Percentiles rank a stretch among this genome's conserved stretches.
Evolutionary conservation across 2,329 filamentous ascomycete species (phyloP).

Genomic region (Colletotrichum tanaceti): DNA sequence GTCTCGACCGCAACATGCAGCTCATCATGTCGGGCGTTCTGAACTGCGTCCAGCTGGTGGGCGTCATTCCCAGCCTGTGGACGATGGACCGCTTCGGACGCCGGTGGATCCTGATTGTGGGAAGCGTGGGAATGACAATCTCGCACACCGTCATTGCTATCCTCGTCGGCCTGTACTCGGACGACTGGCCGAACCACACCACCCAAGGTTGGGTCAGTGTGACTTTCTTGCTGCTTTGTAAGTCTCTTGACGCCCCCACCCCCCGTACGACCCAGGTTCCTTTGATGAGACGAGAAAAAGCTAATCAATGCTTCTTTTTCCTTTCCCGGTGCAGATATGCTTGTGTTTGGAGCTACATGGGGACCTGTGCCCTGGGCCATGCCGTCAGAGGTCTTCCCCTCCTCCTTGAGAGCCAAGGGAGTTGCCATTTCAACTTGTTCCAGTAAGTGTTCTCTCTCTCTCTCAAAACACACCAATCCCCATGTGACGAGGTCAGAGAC

Average conservation of each 20-base stretch:
- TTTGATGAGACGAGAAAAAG: too few relatives aligned
- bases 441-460: constrained; percentile 43
- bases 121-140: constrained; percentile 61
- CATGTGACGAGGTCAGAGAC: not conserved
- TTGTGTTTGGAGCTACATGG: constrained; percentile 69
- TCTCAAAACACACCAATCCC: too few relatives aligned
- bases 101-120: constrained; percentile 56
- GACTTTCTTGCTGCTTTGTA: constrained; percentile 45
- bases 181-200: constrained; percentile 59
- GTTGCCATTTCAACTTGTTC: constrained; percentile 47
- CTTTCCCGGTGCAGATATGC: constrained; percentile 63
- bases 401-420: constrained; percentile 48
- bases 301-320: not conserved
- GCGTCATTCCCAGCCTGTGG: constrained; percentile 59
- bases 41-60: constrained; percentile 59
- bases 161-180: constrained; percentile 61
- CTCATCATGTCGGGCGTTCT: constrained; percentile 55
- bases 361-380: constrained; percentile 59
- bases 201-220: constrained; percentile 67
- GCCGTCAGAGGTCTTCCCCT: constrained; percentile 54
- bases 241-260: not conserved
- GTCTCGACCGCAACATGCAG: constrained; percentile 50
- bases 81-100: constrained; percentile 61
- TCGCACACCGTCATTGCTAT: constrained; percentile 64
- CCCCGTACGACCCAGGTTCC: too few relatives aligned